phyloP scores from a whole-genome alignment of 2,329 filamentous ascomycete species.

The Ascocoryne sarcoides region DNA sequence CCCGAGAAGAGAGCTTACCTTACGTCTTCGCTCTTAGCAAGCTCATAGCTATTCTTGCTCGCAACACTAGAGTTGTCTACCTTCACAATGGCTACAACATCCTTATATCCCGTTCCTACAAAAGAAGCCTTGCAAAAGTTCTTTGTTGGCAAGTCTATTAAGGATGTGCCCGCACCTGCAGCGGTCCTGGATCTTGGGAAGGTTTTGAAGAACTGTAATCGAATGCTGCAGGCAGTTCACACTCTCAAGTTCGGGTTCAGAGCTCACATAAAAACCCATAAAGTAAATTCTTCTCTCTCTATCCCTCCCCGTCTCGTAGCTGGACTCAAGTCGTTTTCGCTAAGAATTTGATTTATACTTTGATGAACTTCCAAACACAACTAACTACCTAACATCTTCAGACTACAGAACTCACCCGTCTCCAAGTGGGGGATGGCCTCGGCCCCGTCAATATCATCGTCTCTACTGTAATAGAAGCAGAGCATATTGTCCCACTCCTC shows the following conservation, averaged over 20 bases:
- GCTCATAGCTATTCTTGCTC: too few relatives aligned
- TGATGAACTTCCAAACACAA: background rate
- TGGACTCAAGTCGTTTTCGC: too few relatives aligned
- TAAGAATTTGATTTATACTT: background rate
- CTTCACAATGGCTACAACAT: constrained; percentile 18
- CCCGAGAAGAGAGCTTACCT: too few relatives aligned
- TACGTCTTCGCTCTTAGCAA: too few relatives aligned
- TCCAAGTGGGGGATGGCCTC: constrained; percentile 55
- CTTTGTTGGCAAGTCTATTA: constrained; percentile 52
- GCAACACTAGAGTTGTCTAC: too few relatives aligned
- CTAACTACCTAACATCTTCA: constrained; percentile 26
- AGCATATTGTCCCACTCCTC: constrained; percentile 54
- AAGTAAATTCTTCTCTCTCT: constrained; percentile 51
- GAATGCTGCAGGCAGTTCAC: constrained; percentile 58
- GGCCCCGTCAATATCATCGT: constrained; percentile 51
- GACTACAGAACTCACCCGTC: constrained; percentile 56
- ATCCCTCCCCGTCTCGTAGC: too few relatives aligned
- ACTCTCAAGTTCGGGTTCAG: constrained; percentile 57
- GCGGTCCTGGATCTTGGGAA: constrained; percentile 60
- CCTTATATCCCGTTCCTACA: constrained; percentile 21
- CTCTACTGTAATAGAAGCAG: constrained; percentile 67
- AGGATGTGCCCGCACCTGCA: constrained; percentile 55
- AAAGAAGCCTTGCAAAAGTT: constrained; percentile 32
- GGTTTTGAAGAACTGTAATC: constrained; percentile 56
- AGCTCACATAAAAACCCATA: constrained; percentile 78